Evolutionary conservation across 768 basidiomycete genomes (phyloP).

Genomic region (Tricholomella constricta): DNA sequence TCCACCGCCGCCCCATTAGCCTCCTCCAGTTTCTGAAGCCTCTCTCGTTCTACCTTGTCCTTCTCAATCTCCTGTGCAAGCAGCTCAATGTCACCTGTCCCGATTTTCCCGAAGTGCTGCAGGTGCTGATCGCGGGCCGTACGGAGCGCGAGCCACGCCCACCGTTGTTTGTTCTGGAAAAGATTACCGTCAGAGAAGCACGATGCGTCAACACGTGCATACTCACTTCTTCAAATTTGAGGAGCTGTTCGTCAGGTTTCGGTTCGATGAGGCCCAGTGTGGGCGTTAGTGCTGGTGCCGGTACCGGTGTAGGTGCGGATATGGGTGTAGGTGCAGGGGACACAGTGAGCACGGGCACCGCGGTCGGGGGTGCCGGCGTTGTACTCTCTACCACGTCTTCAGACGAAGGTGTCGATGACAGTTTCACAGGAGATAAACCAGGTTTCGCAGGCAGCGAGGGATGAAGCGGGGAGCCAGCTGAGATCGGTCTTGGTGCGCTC

Average conservation of each 20-base stretch:
- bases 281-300: constrained; percentile 30
- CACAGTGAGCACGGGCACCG: constrained; percentile 22
- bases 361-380: constrained; percentile 27
- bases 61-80: constrained; percentile 54
- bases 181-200: constrained; percentile 5
- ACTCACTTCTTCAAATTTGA: constrained; percentile 63
- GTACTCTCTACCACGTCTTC: constrained; percentile 30
- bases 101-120: constrained; percentile 81
- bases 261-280: constrained; percentile 20
- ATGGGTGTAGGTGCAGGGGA: constrained; percentile 22
- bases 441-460: constrained; percentile 77
- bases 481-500: constrained; percentile 32
- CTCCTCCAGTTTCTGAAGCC: constrained; percentile 40
- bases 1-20: constrained; percentile 26
- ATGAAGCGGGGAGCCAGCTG: constrained; percentile 51
- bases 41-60: constrained; percentile 44
- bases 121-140: constrained; percentile 72
- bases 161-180: constrained; percentile 69
- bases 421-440: constrained; percentile 37
- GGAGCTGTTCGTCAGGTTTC: constrained; percentile 50
- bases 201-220: constrained; percentile 5
- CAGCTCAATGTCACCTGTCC: constrained; percentile 68
- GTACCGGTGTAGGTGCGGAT: constrained; percentile 27
- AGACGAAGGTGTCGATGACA: constrained; percentile 9
- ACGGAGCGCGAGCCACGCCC: constrained; percentile 82